Conservation (phyloP, 495 filamentous ascomycete species). For the Neurospora sublineolata region DNA sequence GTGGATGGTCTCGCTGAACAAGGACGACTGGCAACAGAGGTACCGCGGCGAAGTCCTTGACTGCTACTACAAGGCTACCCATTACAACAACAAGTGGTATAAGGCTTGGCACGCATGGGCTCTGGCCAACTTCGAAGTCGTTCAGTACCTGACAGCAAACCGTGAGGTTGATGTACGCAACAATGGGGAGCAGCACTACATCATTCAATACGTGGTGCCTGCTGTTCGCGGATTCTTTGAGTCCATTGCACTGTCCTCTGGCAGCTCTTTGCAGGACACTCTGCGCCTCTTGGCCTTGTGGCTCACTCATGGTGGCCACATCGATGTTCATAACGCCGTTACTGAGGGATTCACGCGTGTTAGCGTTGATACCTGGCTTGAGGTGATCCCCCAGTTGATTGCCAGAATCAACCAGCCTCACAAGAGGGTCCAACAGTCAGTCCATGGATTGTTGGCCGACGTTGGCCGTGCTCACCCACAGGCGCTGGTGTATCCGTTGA, state of each 20-base stretch:
- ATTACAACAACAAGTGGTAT: constrained; percentile 87
- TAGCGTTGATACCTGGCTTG: constrained; percentile 94
- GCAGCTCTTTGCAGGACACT: constrained; percentile 90
- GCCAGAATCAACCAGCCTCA: constrained; percentile 95
- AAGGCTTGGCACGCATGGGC: constrained; percentile 99
- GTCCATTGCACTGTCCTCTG: constrained; percentile 81
- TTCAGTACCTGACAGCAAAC: constrained; percentile 60
- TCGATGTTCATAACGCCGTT: constrained; percentile 76
- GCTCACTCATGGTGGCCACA: constrained; percentile 84
- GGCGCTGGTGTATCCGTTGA: constrained; percentile 97
- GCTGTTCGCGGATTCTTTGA: constrained; percentile 91
- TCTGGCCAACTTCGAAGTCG: constrained; percentile 96
- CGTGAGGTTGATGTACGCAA: constrained; percentile 50
- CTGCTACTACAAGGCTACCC: constrained; percentile 81
- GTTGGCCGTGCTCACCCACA: constrained; percentile 91
- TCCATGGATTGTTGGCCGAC: constrained; percentile 83
- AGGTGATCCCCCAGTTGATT: constrained; percentile 95
- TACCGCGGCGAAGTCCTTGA: constrained; percentile 66
- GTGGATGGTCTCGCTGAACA: constrained; percentile 75
- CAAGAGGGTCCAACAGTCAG: constrained; percentile 67
- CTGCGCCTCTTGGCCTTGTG: constrained; percentile 85
- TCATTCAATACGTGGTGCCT: constrained; percentile 83
- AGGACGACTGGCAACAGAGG: constrained; percentile 75
- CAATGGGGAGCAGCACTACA: constrained; percentile 35
- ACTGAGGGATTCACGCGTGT: constrained; percentile 83